Evolutionary conservation across 2,329 filamentous ascomycete species (phyloP).

Genomic region (Scytalidium sp.): DNA sequence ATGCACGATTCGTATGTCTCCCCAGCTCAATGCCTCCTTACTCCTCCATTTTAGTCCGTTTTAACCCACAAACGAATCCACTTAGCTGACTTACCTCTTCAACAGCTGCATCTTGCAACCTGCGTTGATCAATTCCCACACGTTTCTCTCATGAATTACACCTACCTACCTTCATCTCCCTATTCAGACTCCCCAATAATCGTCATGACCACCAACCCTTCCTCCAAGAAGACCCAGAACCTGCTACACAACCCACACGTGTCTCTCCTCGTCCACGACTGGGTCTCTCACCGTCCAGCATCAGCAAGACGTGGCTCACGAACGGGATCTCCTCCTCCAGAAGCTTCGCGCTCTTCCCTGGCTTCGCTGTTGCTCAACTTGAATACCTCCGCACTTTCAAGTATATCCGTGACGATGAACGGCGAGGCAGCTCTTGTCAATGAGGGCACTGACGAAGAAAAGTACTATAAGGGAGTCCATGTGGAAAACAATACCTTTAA

Average conservation of each 20-base stretch:
- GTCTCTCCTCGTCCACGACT: slow-evolving; percentile 95
- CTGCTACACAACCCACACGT: slow-evolving; percentile 82
- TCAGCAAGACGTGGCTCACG: slow-evolving; percentile 56
- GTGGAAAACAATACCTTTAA: slow-evolving; percentile 90
- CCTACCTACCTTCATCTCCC: slow-evolving; percentile 80
- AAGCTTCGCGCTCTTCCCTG: slow-evolving; percentile 71
- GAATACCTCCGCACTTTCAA: slow-evolving; percentile 83
- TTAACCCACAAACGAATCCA: slow-evolving; percentile 5
- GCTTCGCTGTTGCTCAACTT: slow-evolving; percentile 84
- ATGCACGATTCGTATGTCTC: slow-evolving; percentile 80
- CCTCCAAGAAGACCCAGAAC: slow-evolving; percentile 78
- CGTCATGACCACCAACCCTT: slow-evolving; percentile 86
- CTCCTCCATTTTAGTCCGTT: slow-evolving; percentile 1
- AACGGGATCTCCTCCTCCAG: slow-evolving; percentile 58
- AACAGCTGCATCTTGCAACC: slow-evolving; percentile 95
- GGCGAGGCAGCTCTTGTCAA: slow-evolving; percentile 76
- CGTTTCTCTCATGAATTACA: slow-evolving; percentile 98
- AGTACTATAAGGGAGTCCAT: slow-evolving; percentile 79
- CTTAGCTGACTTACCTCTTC: too few species aligned
- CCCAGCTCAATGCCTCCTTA: slow-evolving; percentile 7
- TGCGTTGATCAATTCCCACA: slow-evolving; percentile 81
- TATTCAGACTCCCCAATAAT: slow-evolving; percentile 74
- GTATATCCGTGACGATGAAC: slow-evolving; percentile 91
- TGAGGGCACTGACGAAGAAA: slow-evolving; percentile 74
- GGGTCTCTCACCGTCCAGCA: slow-evolving; percentile 89